Conservation (phyloP, 139 green algal species). For the Tetradesmus lagerheimii region DNA sequence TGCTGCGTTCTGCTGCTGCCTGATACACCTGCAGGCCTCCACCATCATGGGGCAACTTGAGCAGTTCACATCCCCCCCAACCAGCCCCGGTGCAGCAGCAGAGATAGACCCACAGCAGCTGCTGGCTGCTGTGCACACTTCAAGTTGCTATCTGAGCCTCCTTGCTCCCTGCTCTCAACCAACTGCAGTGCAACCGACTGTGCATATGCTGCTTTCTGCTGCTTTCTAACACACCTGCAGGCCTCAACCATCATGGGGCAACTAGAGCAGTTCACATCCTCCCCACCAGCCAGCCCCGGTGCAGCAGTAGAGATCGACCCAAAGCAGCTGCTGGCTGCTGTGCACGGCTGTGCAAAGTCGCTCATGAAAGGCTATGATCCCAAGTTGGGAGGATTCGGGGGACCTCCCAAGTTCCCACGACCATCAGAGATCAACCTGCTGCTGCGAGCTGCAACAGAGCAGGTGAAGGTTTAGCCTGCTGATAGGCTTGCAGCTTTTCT, state of each 20-base stretch:
- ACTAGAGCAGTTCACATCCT: conserved; percentile 20
- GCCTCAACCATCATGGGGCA: conserved; percentile 4
- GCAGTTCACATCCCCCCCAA: no score
- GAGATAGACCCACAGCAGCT: no score
- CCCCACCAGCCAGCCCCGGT: background rate
- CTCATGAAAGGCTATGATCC: conserved; percentile 70
- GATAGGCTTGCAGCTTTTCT: no score
- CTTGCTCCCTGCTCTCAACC: no score
- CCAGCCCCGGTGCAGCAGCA: no score
- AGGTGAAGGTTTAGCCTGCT: no score
- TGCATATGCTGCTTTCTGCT: no score
- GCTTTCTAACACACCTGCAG: no score
- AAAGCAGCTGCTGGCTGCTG: background rate
- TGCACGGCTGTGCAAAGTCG: conserved; percentile 2
- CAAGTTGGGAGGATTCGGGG: conserved; percentile 83
- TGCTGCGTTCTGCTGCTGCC: no score
- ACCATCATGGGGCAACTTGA: background rate
- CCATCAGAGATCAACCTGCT: conserved; percentile 87
- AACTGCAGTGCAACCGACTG: no score
- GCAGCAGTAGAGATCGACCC: background rate
- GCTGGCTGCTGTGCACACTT: no score
- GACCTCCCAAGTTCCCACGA: conserved; percentile 91
- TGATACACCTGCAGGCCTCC: background rate
- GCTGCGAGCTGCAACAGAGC: conserved; percentile 51
- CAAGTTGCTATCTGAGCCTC: no score